Conservation (phyloP, 805 yeast species). For the Yarrowia divulgata region DNA sequence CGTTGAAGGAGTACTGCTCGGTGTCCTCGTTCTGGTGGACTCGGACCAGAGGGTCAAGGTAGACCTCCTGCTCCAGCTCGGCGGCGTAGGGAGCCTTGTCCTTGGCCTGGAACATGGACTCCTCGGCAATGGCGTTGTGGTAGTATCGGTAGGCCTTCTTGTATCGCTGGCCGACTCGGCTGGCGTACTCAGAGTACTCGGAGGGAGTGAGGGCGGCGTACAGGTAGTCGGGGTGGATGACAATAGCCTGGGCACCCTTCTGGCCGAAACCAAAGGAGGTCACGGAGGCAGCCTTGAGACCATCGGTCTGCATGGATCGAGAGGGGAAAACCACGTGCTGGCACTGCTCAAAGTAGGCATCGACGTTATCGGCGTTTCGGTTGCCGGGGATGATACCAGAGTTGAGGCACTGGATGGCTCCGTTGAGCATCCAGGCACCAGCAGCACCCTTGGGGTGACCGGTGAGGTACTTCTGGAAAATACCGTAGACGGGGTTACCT, state of each 20-base stretch:
- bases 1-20: conserved; percentile 49
- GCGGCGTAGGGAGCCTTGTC: conserved; percentile 91
- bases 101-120: conserved; percentile 91
- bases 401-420: conserved; percentile 91
- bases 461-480: conserved; percentile 97
- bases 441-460: conserved; percentile 99
- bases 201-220: conserved; percentile 77
- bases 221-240: conserved; percentile 91
- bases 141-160: conserved; percentile 90
- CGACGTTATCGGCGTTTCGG: conserved; percentile 97
- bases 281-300: conserved; percentile 94
- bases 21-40: conserved; percentile 56
- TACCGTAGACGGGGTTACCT: conserved; percentile 98
- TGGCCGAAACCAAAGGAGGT: conserved; percentile 99
- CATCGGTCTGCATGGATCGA: conserved; percentile 90
- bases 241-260: conserved; percentile 97
- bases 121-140: conserved; percentile 92
- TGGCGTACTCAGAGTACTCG: conserved; percentile 73
- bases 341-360: conserved; percentile 77
- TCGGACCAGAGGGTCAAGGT: conserved; percentile 94
- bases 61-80: conserved; percentile 86
- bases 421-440: conserved; percentile 99
- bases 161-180: conserved; percentile 79
- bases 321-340: conserved; percentile 95
- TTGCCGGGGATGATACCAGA: conserved; percentile 97